Evolutionary conservation across 331 rosid species (phyloP).

Genomic region (Arachis monticola): DNA sequence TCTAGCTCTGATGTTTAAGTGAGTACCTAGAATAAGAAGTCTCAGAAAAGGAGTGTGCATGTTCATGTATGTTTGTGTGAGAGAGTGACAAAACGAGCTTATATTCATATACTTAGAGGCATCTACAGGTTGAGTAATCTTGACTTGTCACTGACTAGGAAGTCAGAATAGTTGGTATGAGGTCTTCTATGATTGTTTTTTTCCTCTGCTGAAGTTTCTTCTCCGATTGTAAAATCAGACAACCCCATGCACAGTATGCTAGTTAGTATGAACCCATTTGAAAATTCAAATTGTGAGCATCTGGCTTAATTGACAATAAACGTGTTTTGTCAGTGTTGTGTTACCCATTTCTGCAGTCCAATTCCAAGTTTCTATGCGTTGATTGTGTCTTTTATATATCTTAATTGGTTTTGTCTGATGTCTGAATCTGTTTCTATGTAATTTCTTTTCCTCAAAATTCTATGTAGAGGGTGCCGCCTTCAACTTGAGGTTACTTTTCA

Average conservation of each 20-base stretch:
- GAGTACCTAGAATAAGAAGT: neutral
- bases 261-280: neutral
- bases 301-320: neutral
- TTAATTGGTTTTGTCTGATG: neutral
- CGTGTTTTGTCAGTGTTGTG: slow-evolving; percentile 3
- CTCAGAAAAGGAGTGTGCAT: neutral
- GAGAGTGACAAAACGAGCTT: neutral
- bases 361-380: neutral
- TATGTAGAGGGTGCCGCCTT: neutral
- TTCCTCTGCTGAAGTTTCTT: neutral
- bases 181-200: neutral
- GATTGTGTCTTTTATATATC: neutral
- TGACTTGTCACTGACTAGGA: neutral
- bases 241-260: neutral
- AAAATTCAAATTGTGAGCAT: slow-evolving; percentile 1
- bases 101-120: neutral
- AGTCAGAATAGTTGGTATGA: neutral
- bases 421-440: neutral
- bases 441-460: slow-evolving; percentile 7
- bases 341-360: neutral
- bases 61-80: neutral
- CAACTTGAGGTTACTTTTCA: slow-evolving; percentile 3
- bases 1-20: neutral
- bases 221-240: neutral
- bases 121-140: neutral